These are phyloP conservation scores for Eucalyptus sp. DNA, from an alignment of 345 rosid genomes.

Conservation along the genomic window DNA sequence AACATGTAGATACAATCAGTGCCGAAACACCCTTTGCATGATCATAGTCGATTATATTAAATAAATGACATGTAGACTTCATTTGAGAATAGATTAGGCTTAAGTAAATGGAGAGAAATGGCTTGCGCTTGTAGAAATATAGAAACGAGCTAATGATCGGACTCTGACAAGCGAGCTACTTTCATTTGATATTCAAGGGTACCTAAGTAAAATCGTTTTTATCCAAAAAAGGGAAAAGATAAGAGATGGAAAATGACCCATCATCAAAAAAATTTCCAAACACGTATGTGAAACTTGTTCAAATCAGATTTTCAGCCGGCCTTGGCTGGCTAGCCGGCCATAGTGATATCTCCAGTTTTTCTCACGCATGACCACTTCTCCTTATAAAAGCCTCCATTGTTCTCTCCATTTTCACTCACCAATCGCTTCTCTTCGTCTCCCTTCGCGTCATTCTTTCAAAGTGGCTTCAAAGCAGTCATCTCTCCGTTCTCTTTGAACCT, in stretches of 20 bases:
- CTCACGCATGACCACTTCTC: neutral
- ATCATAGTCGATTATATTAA: neutral
- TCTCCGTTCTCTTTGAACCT: neutral
- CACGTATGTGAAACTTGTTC: neutral
- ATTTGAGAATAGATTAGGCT: neutral
- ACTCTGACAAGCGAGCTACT: neutral
- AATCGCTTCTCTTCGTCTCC: neutral
- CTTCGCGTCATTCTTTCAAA: neutral
- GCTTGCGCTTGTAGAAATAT: neutral
- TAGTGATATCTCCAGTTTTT: neutral
- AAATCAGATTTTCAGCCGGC: neutral
- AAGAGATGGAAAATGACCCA: neutral
- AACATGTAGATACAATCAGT: neutral
- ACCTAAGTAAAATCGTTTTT: neutral
- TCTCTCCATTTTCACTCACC: neutral
- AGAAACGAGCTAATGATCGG: neutral
- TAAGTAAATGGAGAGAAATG: neutral
- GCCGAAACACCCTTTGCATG: neutral
- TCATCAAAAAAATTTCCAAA: neutral
- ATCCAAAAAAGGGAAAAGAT: neutral
- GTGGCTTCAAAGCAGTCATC: neutral
- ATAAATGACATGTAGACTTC: neutral
- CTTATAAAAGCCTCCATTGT: neutral
- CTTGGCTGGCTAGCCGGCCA: neutral
- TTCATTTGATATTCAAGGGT: neutral